phyloP scores from a whole-genome alignment of 2,329 filamentous ascomycete genomes.

The Epichloe typhina region DNA sequence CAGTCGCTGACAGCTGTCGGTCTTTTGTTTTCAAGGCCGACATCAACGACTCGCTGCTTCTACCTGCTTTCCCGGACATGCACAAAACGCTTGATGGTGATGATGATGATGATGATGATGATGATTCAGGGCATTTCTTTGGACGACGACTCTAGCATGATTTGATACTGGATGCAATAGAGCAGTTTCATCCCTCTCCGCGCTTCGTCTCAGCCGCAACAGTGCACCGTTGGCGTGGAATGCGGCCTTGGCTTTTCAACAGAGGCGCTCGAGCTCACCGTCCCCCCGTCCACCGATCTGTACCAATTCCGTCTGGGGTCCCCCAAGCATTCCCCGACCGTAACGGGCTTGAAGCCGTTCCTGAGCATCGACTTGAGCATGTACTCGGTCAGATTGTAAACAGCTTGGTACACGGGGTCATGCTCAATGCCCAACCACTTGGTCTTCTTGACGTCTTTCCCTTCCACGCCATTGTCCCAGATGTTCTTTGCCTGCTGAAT shows the following conservation, averaged over 20 bases:
- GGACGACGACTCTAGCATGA: no score
- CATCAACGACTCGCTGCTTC: no score
- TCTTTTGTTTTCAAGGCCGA: no score
- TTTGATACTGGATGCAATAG: no score
- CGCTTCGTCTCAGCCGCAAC: background rate
- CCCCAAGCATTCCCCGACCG: conserved; percentile 16
- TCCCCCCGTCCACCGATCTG: background rate
- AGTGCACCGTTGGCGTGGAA: background rate
- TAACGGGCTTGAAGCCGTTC: conserved; percentile 32
- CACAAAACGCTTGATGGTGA: no score
- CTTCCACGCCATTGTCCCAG: conserved; percentile 25
- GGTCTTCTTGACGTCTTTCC: conserved; percentile 9
- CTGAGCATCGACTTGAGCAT: conserved; percentile 27
- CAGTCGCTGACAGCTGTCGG: no score
- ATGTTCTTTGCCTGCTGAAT: conserved; percentile 32
- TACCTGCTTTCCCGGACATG: no score
- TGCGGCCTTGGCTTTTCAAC: background rate
- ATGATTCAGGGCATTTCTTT: no score
- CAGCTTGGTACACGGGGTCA: conserved; percentile 33
- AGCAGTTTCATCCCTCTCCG: no score
- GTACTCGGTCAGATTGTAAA: conserved; percentile 28
- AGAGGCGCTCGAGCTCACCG: background rate
- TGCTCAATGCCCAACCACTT: conserved; percentile 41
- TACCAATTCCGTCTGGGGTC: conserved; percentile 1
- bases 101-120: no score